Percentiles rank a stretch among this genome's conserved stretches.
Evolutionary conservation across 768 basidiomycete species (phyloP).

Genomic region (Basidioascus undulatus): DNA sequence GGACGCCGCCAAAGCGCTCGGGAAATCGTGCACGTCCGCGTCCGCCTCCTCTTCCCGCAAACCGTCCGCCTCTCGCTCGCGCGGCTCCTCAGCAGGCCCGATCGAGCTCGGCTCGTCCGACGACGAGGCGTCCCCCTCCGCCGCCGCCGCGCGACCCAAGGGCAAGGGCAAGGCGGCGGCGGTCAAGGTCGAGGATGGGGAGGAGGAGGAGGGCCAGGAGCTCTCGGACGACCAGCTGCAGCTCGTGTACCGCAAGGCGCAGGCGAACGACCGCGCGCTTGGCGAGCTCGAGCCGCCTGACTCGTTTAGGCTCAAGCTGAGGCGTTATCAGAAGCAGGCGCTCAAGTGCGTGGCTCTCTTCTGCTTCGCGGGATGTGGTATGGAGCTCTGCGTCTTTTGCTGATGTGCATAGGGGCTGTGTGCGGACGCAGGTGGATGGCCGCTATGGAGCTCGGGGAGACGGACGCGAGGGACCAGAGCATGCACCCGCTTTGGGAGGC

Average conservation of each 20-base stretch:
- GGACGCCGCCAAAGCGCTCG: too few relatives aligned
- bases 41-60: too few relatives aligned
- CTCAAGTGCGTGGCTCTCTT: constrained; percentile 29
- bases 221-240: constrained; percentile 57
- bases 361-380: neutral
- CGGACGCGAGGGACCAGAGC: constrained; percentile 38
- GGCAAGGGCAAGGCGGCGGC: constrained; percentile 17
- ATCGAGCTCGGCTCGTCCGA: constrained; percentile 21
- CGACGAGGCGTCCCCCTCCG: constrained; percentile 21
- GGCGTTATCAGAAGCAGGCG: constrained; percentile 86
- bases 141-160: too few relatives aligned
- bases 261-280: constrained; percentile 35
- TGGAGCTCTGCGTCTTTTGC: neutral
- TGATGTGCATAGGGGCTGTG: neutral
- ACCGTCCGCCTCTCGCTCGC: too few relatives aligned
- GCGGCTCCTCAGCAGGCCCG: too few relatives aligned
- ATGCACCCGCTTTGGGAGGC: constrained; percentile 91
- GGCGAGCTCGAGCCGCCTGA: constrained; percentile 19
- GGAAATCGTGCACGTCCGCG: too few relatives aligned
- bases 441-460: constrained; percentile 56
- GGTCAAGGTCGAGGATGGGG: constrained; percentile 36
- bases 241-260: constrained; percentile 55
- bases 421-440: constrained; percentile 81
- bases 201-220: constrained; percentile 47
- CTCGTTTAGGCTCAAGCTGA: constrained; percentile 30